Evolutionary conservation across 2,329 filamentous ascomycete genomes (phyloP).

Genomic region (Alternaria metachromatica): DNA sequence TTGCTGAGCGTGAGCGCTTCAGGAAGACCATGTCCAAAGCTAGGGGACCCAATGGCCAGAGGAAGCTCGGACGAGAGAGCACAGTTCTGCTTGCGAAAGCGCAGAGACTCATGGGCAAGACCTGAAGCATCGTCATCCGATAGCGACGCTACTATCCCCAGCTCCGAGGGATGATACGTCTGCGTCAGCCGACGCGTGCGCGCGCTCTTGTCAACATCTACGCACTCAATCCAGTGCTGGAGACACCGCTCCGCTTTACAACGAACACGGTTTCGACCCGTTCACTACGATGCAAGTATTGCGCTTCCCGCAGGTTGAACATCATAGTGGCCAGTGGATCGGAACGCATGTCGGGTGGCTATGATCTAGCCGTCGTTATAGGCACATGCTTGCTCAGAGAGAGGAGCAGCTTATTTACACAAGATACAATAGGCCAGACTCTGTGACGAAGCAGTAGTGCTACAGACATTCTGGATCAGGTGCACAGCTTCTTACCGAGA

Average conservation of each 20-base stretch:
- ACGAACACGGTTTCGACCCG: neutral
- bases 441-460: neutral
- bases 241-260: neutral
- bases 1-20: constrained; percentile 74
- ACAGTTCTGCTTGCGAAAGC: constrained; percentile 78
- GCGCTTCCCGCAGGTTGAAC: neutral
- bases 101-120: constrained; percentile 67
- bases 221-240: neutral
- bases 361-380: neutral
- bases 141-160: neutral
- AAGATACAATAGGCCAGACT: neutral
- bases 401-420: neutral
- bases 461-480: neutral
- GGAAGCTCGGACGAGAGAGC: constrained; percentile 83
- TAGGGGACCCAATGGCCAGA: constrained; percentile 70
- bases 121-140: constrained; percentile 16
- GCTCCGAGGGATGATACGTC: neutral
- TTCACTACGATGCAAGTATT: neutral
- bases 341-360: neutral
- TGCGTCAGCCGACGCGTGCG: neutral
- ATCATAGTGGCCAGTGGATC: neutral
- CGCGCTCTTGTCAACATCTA: neutral
- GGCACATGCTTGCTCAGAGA: neutral
- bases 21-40: constrained; percentile 69
- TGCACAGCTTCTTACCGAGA: neutral